Percentiles rank a stretch among this genome's conserved stretches.
phyloP scores from a whole-genome alignment of 192 early-diverging fungal genomes.

The Coemansia sp. region DNA sequence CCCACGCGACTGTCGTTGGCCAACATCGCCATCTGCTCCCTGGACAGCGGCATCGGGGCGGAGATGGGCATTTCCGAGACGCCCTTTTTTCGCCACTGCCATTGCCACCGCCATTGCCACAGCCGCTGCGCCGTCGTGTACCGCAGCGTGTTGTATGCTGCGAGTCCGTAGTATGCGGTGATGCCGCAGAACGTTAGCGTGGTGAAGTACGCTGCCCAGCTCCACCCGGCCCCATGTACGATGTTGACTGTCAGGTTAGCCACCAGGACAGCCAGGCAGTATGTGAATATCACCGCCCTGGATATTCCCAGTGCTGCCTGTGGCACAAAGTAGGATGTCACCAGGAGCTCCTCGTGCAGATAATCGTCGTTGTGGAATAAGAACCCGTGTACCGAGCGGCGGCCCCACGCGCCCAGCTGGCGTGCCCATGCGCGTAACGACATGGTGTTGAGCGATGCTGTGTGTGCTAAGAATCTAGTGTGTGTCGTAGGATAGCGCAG shows the following conservation, averaged over 20 bases:
- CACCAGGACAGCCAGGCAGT: constrained; percentile 31
- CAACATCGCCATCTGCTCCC: background rate
- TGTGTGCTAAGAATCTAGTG: too few relatives aligned
- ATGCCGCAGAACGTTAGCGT: constrained; percentile 41
- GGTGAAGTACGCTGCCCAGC: constrained; percentile 47
- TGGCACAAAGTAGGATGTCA: constrained; percentile 36
- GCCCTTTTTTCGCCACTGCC: background rate
- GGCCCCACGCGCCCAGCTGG: background rate
- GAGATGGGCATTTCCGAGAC: background rate
- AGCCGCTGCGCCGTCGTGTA: background rate
- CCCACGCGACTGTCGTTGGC: background rate
- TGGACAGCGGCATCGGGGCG: background rate
- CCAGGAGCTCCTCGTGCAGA: constrained; percentile 25
- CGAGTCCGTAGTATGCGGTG: constrained; percentile 37
- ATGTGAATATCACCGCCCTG: constrained; percentile 14
- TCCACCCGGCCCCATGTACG: constrained; percentile 38
- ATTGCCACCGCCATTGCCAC: background rate
- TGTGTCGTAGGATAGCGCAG: too few relatives aligned
- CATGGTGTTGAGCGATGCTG: background rate
- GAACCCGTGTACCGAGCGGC: constrained; percentile 14
- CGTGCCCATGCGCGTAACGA: background rate
- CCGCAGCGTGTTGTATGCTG: constrained; percentile 19
- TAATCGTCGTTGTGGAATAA: constrained; percentile 25
- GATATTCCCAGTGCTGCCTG: constrained; percentile 8
- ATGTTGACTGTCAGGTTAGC: constrained; percentile 35